Percentiles rank a stretch among this genome's conserved stretches.
Evolutionary conservation across 495 filamentous ascomycete genomes (phyloP).

Genomic region (Geoglossum glabrum): DNA sequence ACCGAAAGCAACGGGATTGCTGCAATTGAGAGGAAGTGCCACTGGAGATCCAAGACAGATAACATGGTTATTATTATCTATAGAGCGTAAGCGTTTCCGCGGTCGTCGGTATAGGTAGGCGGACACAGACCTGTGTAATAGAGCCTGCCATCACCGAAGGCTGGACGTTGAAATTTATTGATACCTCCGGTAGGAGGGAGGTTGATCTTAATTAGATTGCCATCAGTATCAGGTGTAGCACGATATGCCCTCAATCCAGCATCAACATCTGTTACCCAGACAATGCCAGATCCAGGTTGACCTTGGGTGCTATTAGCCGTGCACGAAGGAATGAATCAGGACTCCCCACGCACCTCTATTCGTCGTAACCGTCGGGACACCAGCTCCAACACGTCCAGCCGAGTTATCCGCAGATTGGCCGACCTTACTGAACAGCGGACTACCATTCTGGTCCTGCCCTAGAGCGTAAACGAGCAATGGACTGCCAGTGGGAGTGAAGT

Average conservation of each 20-base stretch:
- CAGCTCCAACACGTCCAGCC: constrained; percentile 24
- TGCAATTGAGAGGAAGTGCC: constrained; percentile 21
- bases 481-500: constrained; percentile 21
- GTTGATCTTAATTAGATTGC: constrained; percentile 18
- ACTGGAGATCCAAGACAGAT: constrained; percentile 23
- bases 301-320: constrained; percentile 5
- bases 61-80: background rate
- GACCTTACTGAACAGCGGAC: constrained; percentile 21
- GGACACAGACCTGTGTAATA: constrained; percentile 23
- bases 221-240: constrained; percentile 19
- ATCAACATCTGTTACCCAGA: constrained; percentile 21
- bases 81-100: background rate
- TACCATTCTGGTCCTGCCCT: constrained; percentile 16
- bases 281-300: constrained; percentile 19
- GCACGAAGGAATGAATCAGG: background rate
- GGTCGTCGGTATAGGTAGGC: constrained; percentile 9
- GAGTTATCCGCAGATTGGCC: constrained; percentile 17
- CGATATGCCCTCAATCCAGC: constrained; percentile 18
- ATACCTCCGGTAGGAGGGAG: constrained; percentile 19
- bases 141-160: constrained; percentile 26
- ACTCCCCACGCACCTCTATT: constrained; percentile 10
- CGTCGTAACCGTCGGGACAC: constrained; percentile 21
- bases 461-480: constrained; percentile 19
- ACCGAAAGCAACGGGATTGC: constrained; percentile 25
- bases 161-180: constrained; percentile 27